Evolutionary conservation across 164 flowering plant species (phyloP).

Genomic region (Tetracentron sinense): DNA sequence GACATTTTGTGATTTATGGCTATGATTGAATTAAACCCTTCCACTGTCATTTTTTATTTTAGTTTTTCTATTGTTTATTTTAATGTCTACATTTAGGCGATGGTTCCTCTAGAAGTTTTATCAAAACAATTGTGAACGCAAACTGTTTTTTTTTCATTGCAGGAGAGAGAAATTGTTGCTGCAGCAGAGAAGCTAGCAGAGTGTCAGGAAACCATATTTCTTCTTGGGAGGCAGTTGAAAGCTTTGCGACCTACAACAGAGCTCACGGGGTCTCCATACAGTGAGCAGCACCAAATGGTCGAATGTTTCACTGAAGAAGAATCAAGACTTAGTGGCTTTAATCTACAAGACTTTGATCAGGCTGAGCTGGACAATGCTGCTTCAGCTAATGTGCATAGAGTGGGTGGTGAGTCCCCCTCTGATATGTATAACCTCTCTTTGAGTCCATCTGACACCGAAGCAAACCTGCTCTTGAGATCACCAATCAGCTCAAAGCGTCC

Average conservation of each 20-base stretch:
- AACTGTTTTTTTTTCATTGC: conserved; percentile 10
- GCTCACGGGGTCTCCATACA: conserved; percentile 38
- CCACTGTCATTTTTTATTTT: not conserved
- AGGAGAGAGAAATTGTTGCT: conserved; percentile 75
- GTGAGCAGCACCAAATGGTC: conserved; percentile 34
- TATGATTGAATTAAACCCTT: too few relatives aligned
- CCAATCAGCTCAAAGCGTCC: conserved; percentile 46
- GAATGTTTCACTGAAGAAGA: conserved; percentile 42
- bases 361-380: conserved; percentile 35
- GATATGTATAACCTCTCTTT: conserved; percentile 26
- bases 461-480: conserved; percentile 35
- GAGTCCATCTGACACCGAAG: conserved; percentile 47
- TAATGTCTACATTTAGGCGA: not conserved
- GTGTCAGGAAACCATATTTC: conserved; percentile 92
- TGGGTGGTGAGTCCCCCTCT: conserved; percentile 46
- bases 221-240: conserved; percentile 82
- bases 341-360: conserved; percentile 29
- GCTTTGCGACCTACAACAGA: conserved; percentile 68
- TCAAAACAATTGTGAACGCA: not conserved
- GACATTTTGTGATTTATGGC: too few relatives aligned
- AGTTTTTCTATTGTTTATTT: not conserved
- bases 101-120: not conserved
- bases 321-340: conserved; percentile 28
- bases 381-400: conserved; percentile 21
- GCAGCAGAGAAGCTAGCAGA: conserved; percentile 94